Evolutionary conservation across 2,329 filamentous ascomycete species (phyloP), one percentile per base, ranked within the genome.

Genomic region (Venturia carpophila): DNA sequence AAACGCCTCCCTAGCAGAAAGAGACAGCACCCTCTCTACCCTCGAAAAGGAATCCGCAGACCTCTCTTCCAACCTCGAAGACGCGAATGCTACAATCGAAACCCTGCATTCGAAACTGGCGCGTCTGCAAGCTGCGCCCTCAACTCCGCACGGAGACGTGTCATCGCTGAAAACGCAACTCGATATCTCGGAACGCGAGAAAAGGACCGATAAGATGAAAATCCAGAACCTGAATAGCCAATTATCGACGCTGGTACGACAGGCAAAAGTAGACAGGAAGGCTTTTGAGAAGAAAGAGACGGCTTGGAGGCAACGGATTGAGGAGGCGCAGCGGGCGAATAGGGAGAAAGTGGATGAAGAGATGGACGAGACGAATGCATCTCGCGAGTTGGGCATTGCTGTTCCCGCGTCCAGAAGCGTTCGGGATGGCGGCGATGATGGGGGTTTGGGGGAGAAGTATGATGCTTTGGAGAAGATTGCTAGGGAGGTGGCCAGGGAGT

Each of bases 381-480:
- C 37, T 43, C 30, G 39, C 7, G n/a, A 27, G 60, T 9, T 19
- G 4, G 34, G 19, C 11, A 6, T n/a, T 15, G 30, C 56, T 2
- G 11, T 15, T 21, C 17, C 56, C 24, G 37, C 56, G 5, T 19
- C 55, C 13, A 9, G 30, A 34, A 34, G 24, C 13, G 5, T 60
- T 24, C 55, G 34, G 15, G 60, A 15, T 27, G 17, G n/a, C 9
- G 27, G n/a, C 9, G 60, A n/a, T 17, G 9, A 27, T 43, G 19
- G 3, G 2, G 19, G 43, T 2, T 27, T 45, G 30, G 11, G 15
- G 17, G 42, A 37, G 4, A 61, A 43, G 24, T 42, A 61, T 61
- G 60, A 61, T 13, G 60, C 37, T 0, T 27, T 61, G 60, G 60
- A 61, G 9, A 42, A 27, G 17, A 39, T 61, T 6, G 60, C 60